Conservation (phyloP, 1,284 basidiomycete species). For the Leccinum pachyderme region DNA sequence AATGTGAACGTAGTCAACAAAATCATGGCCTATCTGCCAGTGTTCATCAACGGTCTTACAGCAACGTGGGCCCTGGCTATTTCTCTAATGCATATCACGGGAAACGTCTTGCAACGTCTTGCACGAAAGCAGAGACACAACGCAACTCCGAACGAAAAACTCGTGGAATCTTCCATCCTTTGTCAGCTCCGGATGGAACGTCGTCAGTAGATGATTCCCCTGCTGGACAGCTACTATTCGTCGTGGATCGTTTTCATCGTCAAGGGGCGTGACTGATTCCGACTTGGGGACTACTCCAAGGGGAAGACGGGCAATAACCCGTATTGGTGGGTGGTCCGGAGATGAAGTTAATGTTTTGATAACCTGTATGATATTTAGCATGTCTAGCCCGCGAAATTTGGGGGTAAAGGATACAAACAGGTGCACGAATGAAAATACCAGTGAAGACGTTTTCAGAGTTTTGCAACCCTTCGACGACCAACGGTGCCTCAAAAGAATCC, state of each 20-base stretch:
- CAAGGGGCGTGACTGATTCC: slow-evolving; percentile 33
- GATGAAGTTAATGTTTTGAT: slow-evolving; percentile 49
- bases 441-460: slow-evolving; percentile 68
- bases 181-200: slow-evolving; percentile 94
- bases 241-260: slow-evolving; percentile 46
- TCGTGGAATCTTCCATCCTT: slow-evolving; percentile 87
- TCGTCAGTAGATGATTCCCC: slow-evolving; percentile 83
- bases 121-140: slow-evolving; percentile 35
- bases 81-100: neutral
- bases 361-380: slow-evolving; percentile 45
- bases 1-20: neutral
- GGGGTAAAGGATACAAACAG: slow-evolving; percentile 48
- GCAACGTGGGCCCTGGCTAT: neutral
- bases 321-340: slow-evolving; percentile 49
- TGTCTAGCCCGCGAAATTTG: neutral
- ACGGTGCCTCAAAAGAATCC: slow-evolving; percentile 85
- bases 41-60: neutral
- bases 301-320: slow-evolving; percentile 75
- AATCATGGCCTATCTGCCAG: neutral
- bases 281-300: slow-evolving; percentile 54
- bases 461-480: slow-evolving; percentile 65
- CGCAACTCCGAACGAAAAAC: slow-evolving; percentile 74
- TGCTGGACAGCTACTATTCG: slow-evolving; percentile 86
- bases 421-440: slow-evolving; percentile 95
- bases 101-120: slow-evolving; percentile 1